phyloP scores from a whole-genome alignment of 169 alveolate species.

The Cytauxzoon felis region DNA sequence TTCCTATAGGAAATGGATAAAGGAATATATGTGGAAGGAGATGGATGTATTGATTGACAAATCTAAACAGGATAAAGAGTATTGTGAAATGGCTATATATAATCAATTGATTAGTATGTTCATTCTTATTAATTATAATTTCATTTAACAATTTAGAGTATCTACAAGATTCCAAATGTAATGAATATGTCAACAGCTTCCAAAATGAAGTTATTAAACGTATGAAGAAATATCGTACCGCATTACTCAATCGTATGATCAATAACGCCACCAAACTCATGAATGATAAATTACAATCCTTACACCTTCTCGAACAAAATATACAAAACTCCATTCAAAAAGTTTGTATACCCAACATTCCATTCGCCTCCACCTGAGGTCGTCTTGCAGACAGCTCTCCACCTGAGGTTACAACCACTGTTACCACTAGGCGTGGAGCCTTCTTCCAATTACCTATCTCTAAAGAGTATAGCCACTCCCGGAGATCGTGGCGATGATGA shows the following conservation, averaged over 20 bases:
- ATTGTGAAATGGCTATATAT: conserved; percentile 77
- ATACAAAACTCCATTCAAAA: conserved; percentile 44
- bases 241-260: conserved; percentile 46
- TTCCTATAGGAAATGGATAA: conserved; percentile 61
- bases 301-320: conserved; percentile 37
- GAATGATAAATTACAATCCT: conserved; percentile 36
- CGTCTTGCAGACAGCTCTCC: too few species aligned
- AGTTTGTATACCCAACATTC: neutral
- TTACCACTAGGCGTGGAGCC: too few species aligned
- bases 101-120: conserved; percentile 69
- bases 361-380: too few species aligned
- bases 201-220: conserved; percentile 34
- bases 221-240: conserved; percentile 44
- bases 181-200: conserved; percentile 41
- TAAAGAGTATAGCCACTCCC: too few species aligned
- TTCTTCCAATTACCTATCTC: too few species aligned
- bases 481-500: too few species aligned
- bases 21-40: conserved; percentile 77
- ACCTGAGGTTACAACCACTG: too few species aligned
- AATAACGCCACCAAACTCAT: conserved; percentile 33
- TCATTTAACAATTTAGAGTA: conserved; percentile 61
- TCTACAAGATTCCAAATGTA: conserved; percentile 55
- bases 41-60: conserved; percentile 73
- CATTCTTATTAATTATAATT: neutral
- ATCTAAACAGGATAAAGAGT: conserved; percentile 70